phyloP scores from a whole-genome alignment of 1,139 yeast species.

The Zygotorulaspora mrakii region DNA sequence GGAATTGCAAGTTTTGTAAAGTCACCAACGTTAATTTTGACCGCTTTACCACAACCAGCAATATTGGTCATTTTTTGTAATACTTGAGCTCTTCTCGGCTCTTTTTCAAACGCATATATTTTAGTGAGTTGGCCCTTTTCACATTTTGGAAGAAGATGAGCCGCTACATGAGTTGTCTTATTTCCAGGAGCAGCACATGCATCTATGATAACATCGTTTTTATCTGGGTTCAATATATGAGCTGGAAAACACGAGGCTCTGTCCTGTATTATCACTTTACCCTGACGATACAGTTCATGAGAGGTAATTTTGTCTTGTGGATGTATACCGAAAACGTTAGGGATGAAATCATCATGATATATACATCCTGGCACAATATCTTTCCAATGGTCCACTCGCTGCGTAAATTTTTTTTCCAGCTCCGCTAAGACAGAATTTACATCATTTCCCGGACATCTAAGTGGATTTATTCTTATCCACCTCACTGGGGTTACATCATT shows the following conservation, averaged over 20 bases:
- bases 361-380: constrained; percentile 58
- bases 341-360: constrained; percentile 67
- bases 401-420: constrained; percentile 38
- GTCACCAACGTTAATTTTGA: constrained; percentile 75
- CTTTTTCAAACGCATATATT: constrained; percentile 85
- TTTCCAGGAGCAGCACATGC: constrained; percentile 99
- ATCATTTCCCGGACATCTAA: constrained; percentile 40
- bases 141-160: constrained; percentile 41
- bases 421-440: constrained; percentile 43
- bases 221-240: constrained; percentile 59
- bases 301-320: constrained; percentile 66
- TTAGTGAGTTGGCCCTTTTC: constrained; percentile 17
- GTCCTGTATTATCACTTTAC: constrained; percentile 86
- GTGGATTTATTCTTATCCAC: constrained; percentile 78
- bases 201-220: constrained; percentile 65
- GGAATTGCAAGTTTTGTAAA: constrained; percentile 65
- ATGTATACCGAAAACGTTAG: constrained; percentile 75
- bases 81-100: constrained; percentile 65
- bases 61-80: constrained; percentile 70
- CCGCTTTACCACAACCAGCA: constrained; percentile 58
- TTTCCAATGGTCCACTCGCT: constrained; percentile 41
- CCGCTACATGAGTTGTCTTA: constrained; percentile 89
- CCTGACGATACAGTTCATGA: constrained; percentile 63
- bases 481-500: constrained; percentile 77
- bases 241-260: constrained; percentile 97